phyloP scores from a whole-genome alignment of 768 basidiomycete species.

The Rubroboletus satanas region DNA sequence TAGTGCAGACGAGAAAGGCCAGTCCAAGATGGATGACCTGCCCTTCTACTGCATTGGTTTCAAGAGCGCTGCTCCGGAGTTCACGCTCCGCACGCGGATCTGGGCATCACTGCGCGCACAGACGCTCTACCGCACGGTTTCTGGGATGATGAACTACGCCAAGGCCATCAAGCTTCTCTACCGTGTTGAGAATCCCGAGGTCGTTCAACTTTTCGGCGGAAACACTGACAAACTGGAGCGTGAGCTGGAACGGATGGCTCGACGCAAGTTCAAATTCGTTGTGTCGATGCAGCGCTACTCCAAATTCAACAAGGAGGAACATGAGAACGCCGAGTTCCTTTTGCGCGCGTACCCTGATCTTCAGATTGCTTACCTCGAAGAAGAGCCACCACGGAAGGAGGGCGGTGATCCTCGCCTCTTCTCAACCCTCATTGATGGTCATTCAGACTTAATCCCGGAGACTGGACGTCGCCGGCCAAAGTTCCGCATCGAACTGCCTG shows the following conservation, averaged over 20 bases:
- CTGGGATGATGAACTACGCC: constrained; percentile 99
- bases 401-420: constrained; percentile 94
- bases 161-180: constrained; percentile 99
- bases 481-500: constrained; percentile 97
- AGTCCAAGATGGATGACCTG: constrained; percentile 83
- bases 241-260: constrained; percentile 95
- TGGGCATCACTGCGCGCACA: constrained; percentile 99
- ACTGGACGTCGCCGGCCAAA: constrained; percentile 89
- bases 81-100: constrained; percentile 96
- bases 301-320: constrained; percentile 99
- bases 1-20: constrained; percentile 76
- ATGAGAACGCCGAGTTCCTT: constrained; percentile 98
- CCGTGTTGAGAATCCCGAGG: constrained; percentile 98
- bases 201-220: constrained; percentile 94
- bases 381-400: constrained; percentile 90
- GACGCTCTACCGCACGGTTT: constrained; percentile 97
- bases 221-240: constrained; percentile 96
- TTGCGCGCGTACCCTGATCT: constrained; percentile 97
- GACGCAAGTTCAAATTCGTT: constrained; percentile 98
- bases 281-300: constrained; percentile 99
- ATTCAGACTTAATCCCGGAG: constrained; percentile 91
- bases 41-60: constrained; percentile 99
- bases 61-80: constrained; percentile 98
- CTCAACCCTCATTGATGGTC: constrained; percentile 95
- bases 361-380: constrained; percentile 97